Evolutionary conservation across 2,329 filamentous ascomycete genomes (phyloP), one percentile per base, ranked within the genome.

Genomic region (Ceratocystis cacaofunesta): DNA sequence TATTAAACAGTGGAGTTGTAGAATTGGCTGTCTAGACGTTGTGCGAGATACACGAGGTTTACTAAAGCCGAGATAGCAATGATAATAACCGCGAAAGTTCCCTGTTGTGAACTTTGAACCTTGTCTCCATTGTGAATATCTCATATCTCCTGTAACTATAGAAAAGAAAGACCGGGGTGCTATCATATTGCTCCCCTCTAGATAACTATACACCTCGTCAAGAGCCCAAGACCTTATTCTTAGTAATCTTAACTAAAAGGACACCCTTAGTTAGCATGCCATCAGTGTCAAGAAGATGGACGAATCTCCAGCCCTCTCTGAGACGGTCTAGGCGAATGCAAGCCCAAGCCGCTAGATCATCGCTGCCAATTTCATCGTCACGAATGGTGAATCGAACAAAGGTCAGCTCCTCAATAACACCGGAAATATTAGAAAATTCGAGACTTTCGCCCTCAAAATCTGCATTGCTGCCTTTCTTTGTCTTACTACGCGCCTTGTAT

Each of bases 351-450:
- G 90, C 87, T 66, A 96, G 75, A 67, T 87, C 82, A 71, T 97
- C 91, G 68, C 82, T 81, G 3, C 86, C 85, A 69, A 92, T 83
- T 74, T 92, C 88, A 70, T 95, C 88, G 73, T 97, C 90, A 74
- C 91, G 88, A 69, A 97, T 80, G 70, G 95, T 90, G 78, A 97
- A 89, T 71, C 88, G 80, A 64, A 90, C 79, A 76, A 91, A 92
- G 36, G 85, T 84, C 68, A 92, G 77, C 71, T 87, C 83, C 63
- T 88, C 83, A 7, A 89, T 79, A 1, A 90, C 78, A 7, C 82
- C 79, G 0, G 76, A 73, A 36, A 84, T 75, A 0, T 74, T 74
- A 22, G 78, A 75, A 69, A 90, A 89, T 41, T 77, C 75, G 15
- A 90, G 74, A 64, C 75, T 76, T 72, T 87, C 81, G 1, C 78